phyloP scores from a whole-genome alignment of 1,139 yeast genomes.

The Suhomyces atakaporum region DNA sequence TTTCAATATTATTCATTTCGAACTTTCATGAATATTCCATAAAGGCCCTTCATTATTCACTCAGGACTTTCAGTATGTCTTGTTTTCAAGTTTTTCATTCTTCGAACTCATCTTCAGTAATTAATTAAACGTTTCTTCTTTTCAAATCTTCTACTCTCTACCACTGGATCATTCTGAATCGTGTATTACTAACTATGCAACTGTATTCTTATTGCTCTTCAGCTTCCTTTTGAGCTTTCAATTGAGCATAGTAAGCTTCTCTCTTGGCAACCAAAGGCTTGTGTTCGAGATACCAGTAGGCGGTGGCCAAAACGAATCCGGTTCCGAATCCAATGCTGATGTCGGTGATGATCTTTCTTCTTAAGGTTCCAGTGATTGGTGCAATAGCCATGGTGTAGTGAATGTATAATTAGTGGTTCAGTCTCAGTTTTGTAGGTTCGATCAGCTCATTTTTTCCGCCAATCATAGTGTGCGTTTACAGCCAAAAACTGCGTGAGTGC shows the following conservation, averaged over 20 bases:
- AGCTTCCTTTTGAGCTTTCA: constrained; percentile 71
- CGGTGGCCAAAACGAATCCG: constrained; percentile 50
- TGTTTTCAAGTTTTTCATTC: no score
- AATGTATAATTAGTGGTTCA: constrained; percentile 1
- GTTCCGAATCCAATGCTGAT: constrained; percentile 63
- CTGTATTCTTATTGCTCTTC: constrained; percentile 41
- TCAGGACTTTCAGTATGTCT: no score
- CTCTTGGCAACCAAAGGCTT: constrained; percentile 68
- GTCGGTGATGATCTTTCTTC: constrained; percentile 81
- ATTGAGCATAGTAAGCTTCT: constrained; percentile 81
- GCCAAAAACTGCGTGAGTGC: background rate
- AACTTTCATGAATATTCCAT: no score
- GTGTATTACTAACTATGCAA: no score
- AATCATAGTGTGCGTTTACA: constrained; percentile 14
- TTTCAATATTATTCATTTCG: no score
- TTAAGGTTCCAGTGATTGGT: constrained; percentile 85
- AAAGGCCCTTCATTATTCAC: no score
- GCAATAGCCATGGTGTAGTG: constrained; percentile 69
- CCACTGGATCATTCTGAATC: no score
- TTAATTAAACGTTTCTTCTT: no score
- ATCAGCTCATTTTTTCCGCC: constrained; percentile 25
- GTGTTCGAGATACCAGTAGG: constrained; percentile 81
- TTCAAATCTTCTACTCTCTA: no score
- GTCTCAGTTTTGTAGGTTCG: constrained; percentile 4
- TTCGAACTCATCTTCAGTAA: no score